phyloP scores from a whole-genome alignment of 1,284 basidiomycete species.

The Sanghuangporus weigelae region DNA sequence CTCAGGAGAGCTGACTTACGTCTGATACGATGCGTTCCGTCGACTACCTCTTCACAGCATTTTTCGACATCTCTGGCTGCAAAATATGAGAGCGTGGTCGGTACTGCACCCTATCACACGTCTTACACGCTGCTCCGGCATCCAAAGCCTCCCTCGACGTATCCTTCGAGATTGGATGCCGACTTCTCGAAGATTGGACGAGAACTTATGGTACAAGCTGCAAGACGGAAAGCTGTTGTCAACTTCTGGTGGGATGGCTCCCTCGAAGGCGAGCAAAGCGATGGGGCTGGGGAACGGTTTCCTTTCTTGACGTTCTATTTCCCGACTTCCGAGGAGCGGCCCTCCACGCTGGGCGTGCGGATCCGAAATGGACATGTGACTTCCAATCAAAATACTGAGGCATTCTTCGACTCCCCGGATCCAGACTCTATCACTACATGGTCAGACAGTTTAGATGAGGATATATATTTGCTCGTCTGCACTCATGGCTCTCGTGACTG shows the following conservation, averaged over 20 bases:
- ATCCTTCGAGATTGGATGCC: conserved; percentile 37
- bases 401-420: neutral
- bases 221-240: conserved; percentile 46
- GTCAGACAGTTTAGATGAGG: neutral
- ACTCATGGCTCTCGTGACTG: conserved; percentile 70
- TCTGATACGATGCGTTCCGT: too few relatives aligned
- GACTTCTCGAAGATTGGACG: conserved; percentile 43
- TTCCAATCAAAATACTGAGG: neutral
- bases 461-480: conserved; percentile 62
- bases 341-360: conserved; percentile 16
- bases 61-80: too few relatives aligned
- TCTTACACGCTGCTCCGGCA: conserved; percentile 56
- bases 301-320: neutral
- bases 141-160: conserved; percentile 39
- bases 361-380: neutral
- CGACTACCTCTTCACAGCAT: too few relatives aligned
- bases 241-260: conserved; percentile 51
- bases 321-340: neutral
- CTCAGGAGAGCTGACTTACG: too few relatives aligned
- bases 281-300: neutral
- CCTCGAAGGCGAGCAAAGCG: neutral
- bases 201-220: conserved; percentile 40
- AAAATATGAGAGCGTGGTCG: conserved; percentile 23
- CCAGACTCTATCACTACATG: neutral
- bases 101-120: conserved; percentile 47